Evolutionary conservation across 306 rosid species (phyloP), one percentile per base, ranked within the genome.

Genomic region (Arachis stenosperma): DNA sequence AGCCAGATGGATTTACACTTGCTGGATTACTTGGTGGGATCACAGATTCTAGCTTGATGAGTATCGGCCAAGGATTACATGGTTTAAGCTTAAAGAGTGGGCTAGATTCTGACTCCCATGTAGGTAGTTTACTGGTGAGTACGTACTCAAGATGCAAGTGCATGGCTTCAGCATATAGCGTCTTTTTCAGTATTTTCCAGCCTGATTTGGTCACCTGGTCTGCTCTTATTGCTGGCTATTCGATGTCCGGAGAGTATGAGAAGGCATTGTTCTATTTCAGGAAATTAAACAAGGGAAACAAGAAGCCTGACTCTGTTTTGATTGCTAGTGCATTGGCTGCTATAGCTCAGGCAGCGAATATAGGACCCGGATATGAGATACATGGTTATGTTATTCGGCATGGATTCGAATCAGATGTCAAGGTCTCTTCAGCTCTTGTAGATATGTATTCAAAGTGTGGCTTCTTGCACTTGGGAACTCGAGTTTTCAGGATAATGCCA

Each of bases 161-260:
- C 79, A 83, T 88, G 84, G 75, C 55, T 58, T 91, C 84, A 1
- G 97, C 95, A 9, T 75, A 80, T 77, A 70, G 79, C 62, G 88
- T 89, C 57, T 94, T 94, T 77, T 47, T 80, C 62, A 79, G 86
- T 76, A 66, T 88, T 60, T 76, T 47, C 47, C 81, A 82, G 70
- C 95, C 92, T 52, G 98, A 91, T 88, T 88, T 91, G 76, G 89
- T 94, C 44, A 88, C 89, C 9, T 86, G 98, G 96, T 89, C 97
- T 46, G 88, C 94, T 74, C 88, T 94, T 61, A 86, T 94, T 66
- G 69, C 86, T 56, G 98, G 98, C 41, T 85, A 85, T 81, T 85
- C 95, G 61, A 91, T 69, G 54, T 74, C 86, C 44, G 91, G 96
- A 64, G 89, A 91, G 46, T 65, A 74, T 67, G 81, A 67, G 29